Evolutionary conservation across 495 filamentous ascomycete genomes (phyloP), one percentile per base, ranked within the genome.

Genomic region (Penicillium lagena): DNA sequence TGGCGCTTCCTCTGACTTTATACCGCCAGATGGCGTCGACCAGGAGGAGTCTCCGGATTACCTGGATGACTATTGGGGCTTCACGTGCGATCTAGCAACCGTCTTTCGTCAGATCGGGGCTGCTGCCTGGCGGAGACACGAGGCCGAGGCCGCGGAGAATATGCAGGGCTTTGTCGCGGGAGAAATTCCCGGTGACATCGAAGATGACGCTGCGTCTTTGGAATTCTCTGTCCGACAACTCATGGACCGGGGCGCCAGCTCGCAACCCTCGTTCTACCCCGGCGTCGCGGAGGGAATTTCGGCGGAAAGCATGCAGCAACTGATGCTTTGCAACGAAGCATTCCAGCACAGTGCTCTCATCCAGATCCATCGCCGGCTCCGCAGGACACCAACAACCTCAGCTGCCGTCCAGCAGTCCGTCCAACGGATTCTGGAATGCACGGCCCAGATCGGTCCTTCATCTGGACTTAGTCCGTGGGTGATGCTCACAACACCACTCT

Each of bases 1-100:
- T 36, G 67, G 67, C 9, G 61, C 60, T 14, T 50, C 37, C 22
- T 42, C 47, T 2, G 55, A 57, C 31, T 51, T 53, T 37, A 47
- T 30, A 7, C 47, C 44, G 4, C 49, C 52, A 7, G 50, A 54
- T 31, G 34, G 52, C 35, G 43, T 50, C 7, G 49, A 51, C 7
- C 37, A 54, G 22, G 42, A 39, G 1, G 51, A 49, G 2, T 58
- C 47, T 7, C 63, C 66, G 7, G 70, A 73, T 39, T 73, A 71
- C 48, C 42, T 73, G 12, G 70, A 73, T 46, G 70, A 73, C 41
- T 73, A 73, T 36, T 73, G 70, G 70, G 69, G 70, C 0, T 73
- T 73, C 43, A 70, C 67, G 7, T 59, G 70, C 9, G 58, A 63
- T 35, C 41, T 73, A 12, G 56, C 70, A 7, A 60, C 65, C 27